phyloP scores from a whole-genome alignment of 2,329 filamentous ascomycete genomes.

The Keithomyces neogunnii region DNA sequence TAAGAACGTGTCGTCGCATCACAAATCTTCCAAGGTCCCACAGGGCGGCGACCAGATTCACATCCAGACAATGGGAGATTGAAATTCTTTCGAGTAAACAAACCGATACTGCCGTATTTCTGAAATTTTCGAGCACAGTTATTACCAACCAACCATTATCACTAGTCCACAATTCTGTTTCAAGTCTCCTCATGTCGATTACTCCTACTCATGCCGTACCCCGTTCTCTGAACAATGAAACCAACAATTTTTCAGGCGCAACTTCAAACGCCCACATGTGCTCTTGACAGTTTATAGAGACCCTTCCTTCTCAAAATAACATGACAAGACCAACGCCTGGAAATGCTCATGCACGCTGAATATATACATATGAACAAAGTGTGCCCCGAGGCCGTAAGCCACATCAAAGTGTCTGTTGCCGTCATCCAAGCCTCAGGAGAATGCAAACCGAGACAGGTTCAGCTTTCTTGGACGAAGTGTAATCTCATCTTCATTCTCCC shows the following conservation, averaged over 20 bases:
- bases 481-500: conserved; percentile 32
- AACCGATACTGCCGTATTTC: no score
- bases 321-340: conserved; percentile 8
- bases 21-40: no score
- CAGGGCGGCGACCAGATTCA: neutral
- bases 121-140: neutral
- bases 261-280: neutral
- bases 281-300: neutral
- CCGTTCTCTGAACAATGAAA: neutral
- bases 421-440: conserved; percentile 13
- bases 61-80: no score
- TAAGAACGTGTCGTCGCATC: no score
- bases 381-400: neutral
- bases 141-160: neutral
- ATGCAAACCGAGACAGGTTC: conserved; percentile 42
- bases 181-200: neutral
- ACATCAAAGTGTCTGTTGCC: neutral
- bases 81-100: no score
- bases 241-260: neutral
- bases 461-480: conserved; percentile 26
- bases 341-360: conserved; percentile 2
- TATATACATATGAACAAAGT: neutral
- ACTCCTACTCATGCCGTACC: neutral
- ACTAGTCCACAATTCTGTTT: conserved; percentile 6
- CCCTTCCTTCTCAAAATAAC: neutral